Evolutionary conservation across 352 stramenopile species (phyloP).

Genomic region (Pythium apleroticum): DNA sequence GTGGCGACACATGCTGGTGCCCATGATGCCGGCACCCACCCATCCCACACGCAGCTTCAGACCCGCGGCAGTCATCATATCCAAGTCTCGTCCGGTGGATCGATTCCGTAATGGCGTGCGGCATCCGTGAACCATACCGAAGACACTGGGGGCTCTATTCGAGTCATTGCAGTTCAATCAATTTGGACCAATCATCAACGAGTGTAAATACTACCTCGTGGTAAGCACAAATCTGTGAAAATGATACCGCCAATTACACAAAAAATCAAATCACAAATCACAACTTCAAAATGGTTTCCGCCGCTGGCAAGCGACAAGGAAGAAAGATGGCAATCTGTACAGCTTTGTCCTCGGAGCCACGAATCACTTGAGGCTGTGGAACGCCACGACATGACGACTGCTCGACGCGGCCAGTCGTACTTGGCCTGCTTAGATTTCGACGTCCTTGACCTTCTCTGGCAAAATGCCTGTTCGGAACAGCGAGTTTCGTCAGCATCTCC

Average conservation of each 20-base stretch:
- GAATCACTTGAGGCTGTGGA: not conserved
- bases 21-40: slow-evolving; percentile 90
- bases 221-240: not conserved
- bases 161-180: not conserved
- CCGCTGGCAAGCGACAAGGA: not conserved
- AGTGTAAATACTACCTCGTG: not conserved
- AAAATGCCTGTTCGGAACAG: slow-evolving; percentile 10
- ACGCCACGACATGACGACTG: not conserved
- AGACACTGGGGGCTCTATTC: not conserved
- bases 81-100: not conserved
- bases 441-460: slow-evolving; percentile 8
- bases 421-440: slow-evolving; percentile 3
- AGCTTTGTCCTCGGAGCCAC: not conserved
- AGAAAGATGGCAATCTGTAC: not conserved
- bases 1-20: slow-evolving; percentile 88
- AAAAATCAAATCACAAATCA: not conserved
- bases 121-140: not conserved
- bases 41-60: slow-evolving; percentile 80
- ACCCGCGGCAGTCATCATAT: slow-evolving; percentile 47
- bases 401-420: not conserved
- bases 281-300: slow-evolving; percentile 7
- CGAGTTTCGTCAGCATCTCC: slow-evolving; percentile 3
- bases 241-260: not conserved
- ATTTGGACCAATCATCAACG: slow-evolving; percentile 1
- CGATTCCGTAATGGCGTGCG: slow-evolving; percentile 6